These are phyloP conservation scores for Fusarium xylarioides DNA, from an alignment of 2,329 filamentous ascomycete species.

Conservation along the genomic window DNA sequence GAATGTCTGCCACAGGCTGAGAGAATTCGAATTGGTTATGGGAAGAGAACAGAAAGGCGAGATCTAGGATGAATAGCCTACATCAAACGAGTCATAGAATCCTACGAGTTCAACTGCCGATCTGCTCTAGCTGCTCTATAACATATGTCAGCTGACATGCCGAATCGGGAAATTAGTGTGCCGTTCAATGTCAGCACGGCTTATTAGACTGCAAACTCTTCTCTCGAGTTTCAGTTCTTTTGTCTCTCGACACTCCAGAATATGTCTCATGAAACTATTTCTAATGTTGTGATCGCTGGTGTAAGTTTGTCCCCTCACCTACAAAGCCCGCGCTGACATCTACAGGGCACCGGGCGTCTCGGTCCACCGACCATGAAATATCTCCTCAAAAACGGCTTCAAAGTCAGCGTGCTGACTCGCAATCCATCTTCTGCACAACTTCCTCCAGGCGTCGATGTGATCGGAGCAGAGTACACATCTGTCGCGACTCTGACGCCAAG, in stretches of 20 bases:
- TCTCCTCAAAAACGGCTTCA: background rate
- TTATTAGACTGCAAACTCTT: fast-evolving
- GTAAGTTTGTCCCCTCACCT: background rate
- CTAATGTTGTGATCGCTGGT: background rate
- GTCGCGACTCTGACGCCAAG: background rate
- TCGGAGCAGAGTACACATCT: conserved; percentile 5
- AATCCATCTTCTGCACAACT: background rate
- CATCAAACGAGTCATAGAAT: background rate
- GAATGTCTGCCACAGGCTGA: too few species aligned
- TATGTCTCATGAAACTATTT: background rate
- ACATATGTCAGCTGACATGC: background rate
- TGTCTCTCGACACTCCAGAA: fast-evolving
- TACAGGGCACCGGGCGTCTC: conserved; percentile 6
- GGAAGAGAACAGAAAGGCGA: too few species aligned
- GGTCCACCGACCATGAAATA: background rate
- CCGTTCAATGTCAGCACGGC: background rate
- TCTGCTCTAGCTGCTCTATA: fast-evolving
- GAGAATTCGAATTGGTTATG: too few species aligned
- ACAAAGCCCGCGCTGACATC: fast-evolving
- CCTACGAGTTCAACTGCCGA: background rate
- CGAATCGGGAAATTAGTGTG: fast-evolving
- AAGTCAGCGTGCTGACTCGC: conserved; percentile 3
- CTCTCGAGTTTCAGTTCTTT: fast-evolving
- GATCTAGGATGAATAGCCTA: fast-evolving
- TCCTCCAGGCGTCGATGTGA: fast-evolving